A percentile compares a stretch with the other conserved stretches of the same genome.
Evolutionary conservation across 2,329 filamentous ascomycete species (phyloP).

Genomic region (Hypoxylon sp.): DNA sequence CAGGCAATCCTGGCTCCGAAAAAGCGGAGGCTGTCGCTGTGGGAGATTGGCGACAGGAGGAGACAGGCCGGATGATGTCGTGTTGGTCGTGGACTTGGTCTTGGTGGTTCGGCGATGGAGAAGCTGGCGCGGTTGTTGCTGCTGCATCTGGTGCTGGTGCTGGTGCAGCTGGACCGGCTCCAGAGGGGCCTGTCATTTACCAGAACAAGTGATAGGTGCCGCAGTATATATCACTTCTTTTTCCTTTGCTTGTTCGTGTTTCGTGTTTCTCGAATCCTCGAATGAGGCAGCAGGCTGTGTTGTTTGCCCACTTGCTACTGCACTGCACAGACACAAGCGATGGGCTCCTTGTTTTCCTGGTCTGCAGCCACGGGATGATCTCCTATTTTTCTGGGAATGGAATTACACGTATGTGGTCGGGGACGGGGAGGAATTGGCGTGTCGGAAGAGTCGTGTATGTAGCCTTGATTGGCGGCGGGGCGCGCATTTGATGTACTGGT

Average conservation of each 20-base stretch:
- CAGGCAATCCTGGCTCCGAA: constrained; percentile 47
- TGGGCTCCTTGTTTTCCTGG: constrained; percentile 39
- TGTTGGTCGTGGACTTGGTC: constrained; percentile 23
- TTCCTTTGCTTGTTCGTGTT: constrained; percentile 6
- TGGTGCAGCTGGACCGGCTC: constrained; percentile 46
- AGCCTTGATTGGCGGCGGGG: constrained; percentile 35
- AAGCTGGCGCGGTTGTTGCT: constrained; percentile 25
- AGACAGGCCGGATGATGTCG: constrained; percentile 28
- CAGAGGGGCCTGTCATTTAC: constrained; percentile 52
- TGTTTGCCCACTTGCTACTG: constrained; percentile 43
- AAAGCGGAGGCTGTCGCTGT: constrained; percentile 45
- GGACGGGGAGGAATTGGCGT: constrained; percentile 41
- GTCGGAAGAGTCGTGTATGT: constrained; percentile 36
- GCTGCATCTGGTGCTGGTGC: constrained; percentile 37
- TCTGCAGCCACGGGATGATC: constrained; percentile 40
- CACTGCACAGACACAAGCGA: constrained; percentile 42
- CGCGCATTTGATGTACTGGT: constrained; percentile 19
- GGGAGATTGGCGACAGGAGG: constrained; percentile 39
- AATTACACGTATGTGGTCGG: constrained; percentile 42
- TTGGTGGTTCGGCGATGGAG: constrained; percentile 22
- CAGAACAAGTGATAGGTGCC: constrained; percentile 27
- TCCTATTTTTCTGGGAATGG: constrained; percentile 42
- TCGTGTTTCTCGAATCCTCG: constrained; percentile 15
- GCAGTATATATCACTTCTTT: constrained; percentile 32
- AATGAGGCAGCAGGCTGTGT: constrained; percentile 36